Percentiles rank a stretch among this genome's conserved stretches.
Evolutionary conservation across 257 asterid species (phyloP).

Genomic region (Lithospermum erythrorhizon): DNA sequence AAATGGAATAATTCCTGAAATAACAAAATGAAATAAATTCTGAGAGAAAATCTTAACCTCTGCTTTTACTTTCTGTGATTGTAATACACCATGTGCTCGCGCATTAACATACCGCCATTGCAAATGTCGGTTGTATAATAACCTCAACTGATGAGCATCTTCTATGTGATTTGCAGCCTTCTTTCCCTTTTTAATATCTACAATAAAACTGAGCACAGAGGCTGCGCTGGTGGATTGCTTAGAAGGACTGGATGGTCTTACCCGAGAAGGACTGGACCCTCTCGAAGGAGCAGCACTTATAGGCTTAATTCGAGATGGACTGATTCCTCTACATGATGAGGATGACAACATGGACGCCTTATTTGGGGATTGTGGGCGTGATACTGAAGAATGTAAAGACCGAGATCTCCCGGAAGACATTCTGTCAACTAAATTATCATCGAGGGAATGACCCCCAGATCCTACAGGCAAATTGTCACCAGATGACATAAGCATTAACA

Average conservation of each 20-base stretch:
- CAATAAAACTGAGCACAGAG: conserved; percentile 72
- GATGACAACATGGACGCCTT: conserved; percentile 21
- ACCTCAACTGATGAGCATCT: conserved; percentile 73
- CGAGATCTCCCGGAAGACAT: conserved; percentile 51
- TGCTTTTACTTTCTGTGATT: conserved; percentile 45
- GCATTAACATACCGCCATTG: conserved; percentile 90
- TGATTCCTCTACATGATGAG: conserved; percentile 42
- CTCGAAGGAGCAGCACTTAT: conserved; percentile 38
- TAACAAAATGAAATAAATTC: conserved; percentile 1
- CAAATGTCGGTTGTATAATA: conserved; percentile 71
- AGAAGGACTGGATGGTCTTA: conserved; percentile 68
- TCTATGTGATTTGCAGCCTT: conserved; percentile 56
- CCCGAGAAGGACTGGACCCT: conserved; percentile 65
- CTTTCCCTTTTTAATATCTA: conserved; percentile 66
- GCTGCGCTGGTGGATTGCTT: conserved; percentile 53
- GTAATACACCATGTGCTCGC: conserved; percentile 36
- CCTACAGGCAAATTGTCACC: conserved; percentile 23
- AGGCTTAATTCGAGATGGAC: conserved; percentile 45
- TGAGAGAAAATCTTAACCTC: conserved; percentile 41
- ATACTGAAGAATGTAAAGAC: conserved; percentile 29
- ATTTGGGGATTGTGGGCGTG: conserved; percentile 54
- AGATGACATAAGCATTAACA: conserved; percentile 25
- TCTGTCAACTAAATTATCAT: conserved; percentile 31
- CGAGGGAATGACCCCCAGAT: conserved; percentile 21
- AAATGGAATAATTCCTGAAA: conserved; percentile 2